Conservation (phyloP, 2,329 filamentous ascomycete species). For the Aspergillus ustus region DNA sequence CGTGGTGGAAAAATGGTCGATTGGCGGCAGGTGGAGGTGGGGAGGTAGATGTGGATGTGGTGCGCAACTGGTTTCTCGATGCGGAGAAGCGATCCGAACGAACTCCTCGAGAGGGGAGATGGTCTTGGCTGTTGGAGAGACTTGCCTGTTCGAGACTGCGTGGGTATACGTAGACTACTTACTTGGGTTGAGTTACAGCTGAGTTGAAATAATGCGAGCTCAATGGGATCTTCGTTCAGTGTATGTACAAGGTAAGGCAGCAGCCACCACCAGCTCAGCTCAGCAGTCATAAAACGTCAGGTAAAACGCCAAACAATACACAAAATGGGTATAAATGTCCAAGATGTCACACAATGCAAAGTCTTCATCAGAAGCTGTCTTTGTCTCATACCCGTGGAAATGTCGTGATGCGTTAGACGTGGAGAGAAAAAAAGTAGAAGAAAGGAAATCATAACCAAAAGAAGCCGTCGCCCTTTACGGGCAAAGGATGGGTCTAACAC, state of each 20-base stretch:
- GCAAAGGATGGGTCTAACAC: neutral
- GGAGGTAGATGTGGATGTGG: neutral
- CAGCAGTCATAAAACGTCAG: neutral
- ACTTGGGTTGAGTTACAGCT: too few species aligned
- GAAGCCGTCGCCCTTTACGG: neutral
- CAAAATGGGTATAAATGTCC: slow-evolving; percentile 12
- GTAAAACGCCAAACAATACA: neutral
- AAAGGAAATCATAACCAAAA: neutral
- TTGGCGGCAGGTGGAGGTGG: neutral
- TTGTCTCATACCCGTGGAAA: neutral
- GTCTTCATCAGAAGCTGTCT: too few species aligned
- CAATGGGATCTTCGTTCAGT: neutral
- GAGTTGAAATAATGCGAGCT: neutral
- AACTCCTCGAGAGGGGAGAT: neutral
- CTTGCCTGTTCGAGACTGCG: too few species aligned
- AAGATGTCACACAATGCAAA: slow-evolving; percentile 4
- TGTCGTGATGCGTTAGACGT: neutral
- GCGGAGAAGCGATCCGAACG: neutral
- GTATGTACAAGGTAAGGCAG: neutral
- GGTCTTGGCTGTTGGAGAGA: neutral
- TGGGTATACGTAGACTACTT: too few species aligned
- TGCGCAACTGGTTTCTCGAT: neutral
- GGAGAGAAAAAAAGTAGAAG: neutral
- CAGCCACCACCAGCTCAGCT: neutral
- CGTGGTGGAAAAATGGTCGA: neutral